Percentiles rank a stretch among this genome's conserved stretches.
These are phyloP conservation scores for Wickerhamomyces sp. DNA, from an alignment of 1,139 yeast species.

Conservation along the genomic window DNA sequence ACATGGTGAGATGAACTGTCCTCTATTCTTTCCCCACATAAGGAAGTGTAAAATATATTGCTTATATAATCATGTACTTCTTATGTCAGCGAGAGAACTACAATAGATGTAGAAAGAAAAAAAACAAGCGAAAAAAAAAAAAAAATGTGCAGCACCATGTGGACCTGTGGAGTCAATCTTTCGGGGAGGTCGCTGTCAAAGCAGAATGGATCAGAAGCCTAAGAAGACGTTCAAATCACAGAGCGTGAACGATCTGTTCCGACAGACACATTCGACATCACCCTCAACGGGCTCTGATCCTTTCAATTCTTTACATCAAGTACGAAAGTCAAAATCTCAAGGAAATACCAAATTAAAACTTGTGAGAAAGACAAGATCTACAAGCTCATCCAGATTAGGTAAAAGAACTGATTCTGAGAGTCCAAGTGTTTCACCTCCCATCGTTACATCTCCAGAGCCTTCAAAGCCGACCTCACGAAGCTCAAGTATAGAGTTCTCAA, in stretches of 20 bases:
- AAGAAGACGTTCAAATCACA: slow-evolving; percentile 24
- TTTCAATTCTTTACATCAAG: slow-evolving; percentile 1
- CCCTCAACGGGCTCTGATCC: neutral
- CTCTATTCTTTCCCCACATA: too few species aligned
- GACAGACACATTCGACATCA: slow-evolving; percentile 14
- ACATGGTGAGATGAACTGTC: slow-evolving; percentile 4
- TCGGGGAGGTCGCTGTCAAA: too few species aligned
- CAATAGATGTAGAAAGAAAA: too few species aligned
- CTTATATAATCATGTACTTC: neutral
- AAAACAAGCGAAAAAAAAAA: too few species aligned
- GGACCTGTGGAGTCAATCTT: too few species aligned
- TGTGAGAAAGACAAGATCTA: slow-evolving; percentile 11
- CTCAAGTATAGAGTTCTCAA: neutral
- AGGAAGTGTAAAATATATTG: neutral
- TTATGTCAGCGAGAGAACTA: too few species aligned
- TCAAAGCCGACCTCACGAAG: slow-evolving; percentile 3
- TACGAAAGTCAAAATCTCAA: slow-evolving; percentile 13
- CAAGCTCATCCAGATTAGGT: too few species aligned
- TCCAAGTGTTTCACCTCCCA: neutral
- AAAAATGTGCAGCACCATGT: too few species aligned
- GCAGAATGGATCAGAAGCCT: slow-evolving; percentile 8
- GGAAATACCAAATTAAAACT: slow-evolving; percentile 18
- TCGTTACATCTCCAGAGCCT: neutral
- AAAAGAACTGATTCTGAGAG: slow-evolving; percentile 8
- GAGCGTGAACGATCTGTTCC: slow-evolving; percentile 21